These are phyloP conservation scores for Cutaneotrichosporon cutaneum DNA, from an alignment of 1,284 basidiomycete genomes.

Conservation along the genomic window DNA sequence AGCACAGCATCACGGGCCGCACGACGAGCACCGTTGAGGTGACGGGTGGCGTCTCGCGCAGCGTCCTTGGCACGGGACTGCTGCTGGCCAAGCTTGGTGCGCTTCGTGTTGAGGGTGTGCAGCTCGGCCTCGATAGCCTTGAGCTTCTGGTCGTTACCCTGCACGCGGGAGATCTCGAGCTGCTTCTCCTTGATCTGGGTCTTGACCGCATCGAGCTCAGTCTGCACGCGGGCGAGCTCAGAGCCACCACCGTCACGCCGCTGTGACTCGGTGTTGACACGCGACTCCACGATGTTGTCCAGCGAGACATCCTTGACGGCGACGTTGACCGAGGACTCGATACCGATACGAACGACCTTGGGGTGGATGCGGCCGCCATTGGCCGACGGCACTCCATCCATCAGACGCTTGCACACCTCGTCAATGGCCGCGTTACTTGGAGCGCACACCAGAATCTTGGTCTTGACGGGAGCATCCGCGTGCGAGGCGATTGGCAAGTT, in stretches of 20 bases:
- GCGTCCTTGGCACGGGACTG: constrained; percentile 78
- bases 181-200: constrained; percentile 63
- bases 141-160: constrained; percentile 45
- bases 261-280: constrained; percentile 60
- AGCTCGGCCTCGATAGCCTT: constrained; percentile 66
- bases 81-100: constrained; percentile 65
- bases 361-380: constrained; percentile 61
- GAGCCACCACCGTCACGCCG: constrained; percentile 54
- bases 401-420: constrained; percentile 86
- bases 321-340: constrained; percentile 73
- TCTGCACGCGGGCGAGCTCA: constrained; percentile 61
- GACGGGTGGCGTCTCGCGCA: constrained; percentile 67
- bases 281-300: constrained; percentile 78
- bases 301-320: constrained; percentile 84
- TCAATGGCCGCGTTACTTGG: constrained; percentile 99
- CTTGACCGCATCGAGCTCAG: constrained; percentile 69
- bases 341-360: constrained; percentile 86
- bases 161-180: constrained; percentile 56
- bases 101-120: constrained; percentile 64
- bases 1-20: constrained; percentile 74
- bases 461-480: constrained; percentile 58
- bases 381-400: constrained; percentile 68
- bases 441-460: constrained; percentile 89
- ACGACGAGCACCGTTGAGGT: constrained; percentile 73
- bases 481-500: constrained; percentile 57